A percentile compares a stretch with the other conserved stretches of the same genome.
phyloP scores from a whole-genome alignment of 768 basidiomycete genomes.

The Auricularia sp. region DNA sequence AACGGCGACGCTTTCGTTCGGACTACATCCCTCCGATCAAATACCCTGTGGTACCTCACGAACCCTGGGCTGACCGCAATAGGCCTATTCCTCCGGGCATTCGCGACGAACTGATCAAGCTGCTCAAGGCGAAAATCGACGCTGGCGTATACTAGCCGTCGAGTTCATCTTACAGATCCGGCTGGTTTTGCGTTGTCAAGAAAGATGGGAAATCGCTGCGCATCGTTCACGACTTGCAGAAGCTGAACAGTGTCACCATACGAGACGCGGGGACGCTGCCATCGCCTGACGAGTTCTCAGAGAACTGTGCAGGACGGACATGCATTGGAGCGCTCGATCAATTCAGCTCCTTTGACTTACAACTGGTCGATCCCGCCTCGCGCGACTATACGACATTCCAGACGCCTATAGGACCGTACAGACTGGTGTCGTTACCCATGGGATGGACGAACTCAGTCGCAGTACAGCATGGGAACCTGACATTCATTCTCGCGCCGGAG shows the following conservation, averaged over 20 bases:
- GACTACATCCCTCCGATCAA: conserved; percentile 23
- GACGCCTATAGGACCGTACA: conserved; percentile 25
- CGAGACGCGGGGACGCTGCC: conserved; percentile 26
- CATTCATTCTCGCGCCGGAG: conserved; percentile 28
- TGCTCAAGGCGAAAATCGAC: conserved; percentile 27
- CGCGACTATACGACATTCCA: conserved; percentile 34
- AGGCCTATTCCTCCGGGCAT: conserved; percentile 23
- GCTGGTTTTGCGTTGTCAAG: conserved; percentile 25
- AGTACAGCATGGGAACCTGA: conserved; percentile 32
- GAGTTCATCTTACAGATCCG: conserved; percentile 27
- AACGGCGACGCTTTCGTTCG: conserved; percentile 10
- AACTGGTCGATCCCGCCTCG: conserved; percentile 19
- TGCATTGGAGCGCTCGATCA: conserved; percentile 16
- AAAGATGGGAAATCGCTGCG: conserved; percentile 24
- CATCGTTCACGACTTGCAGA: conserved; percentile 29
- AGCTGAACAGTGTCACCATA: conserved; percentile 21
- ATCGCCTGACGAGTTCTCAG: conserved; percentile 22
- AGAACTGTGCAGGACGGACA: conserved; percentile 24
- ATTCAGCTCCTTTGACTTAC: conserved; percentile 27
- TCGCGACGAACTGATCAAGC: conserved; percentile 20
- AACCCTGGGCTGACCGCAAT: conserved; percentile 27
- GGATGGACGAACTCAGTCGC: conserved; percentile 33
- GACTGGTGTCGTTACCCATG: conserved; percentile 28
- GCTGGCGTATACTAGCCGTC: conserved; percentile 33
- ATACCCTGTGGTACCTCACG: conserved; percentile 28